A percentile compares a stretch with the other conserved stretches of the same genome.
Conservation (phyloP, 1,139 yeast species). For the Geotrichum fermentans region DNA sequence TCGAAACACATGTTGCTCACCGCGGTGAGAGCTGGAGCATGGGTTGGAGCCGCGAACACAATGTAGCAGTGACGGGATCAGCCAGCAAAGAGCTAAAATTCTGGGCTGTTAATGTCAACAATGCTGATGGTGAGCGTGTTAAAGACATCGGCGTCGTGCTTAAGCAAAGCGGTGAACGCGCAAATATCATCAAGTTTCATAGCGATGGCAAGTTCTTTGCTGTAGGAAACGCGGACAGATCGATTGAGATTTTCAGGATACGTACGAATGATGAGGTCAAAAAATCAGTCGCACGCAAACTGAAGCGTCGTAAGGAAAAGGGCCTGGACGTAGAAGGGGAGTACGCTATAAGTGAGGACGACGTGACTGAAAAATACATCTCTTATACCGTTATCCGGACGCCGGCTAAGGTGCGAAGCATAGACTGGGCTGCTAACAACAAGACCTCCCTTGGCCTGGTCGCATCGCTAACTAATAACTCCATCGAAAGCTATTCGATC, state of each 20-base stretch:
- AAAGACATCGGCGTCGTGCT: slow-evolving; percentile 62
- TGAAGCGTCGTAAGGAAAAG: slow-evolving; percentile 70
- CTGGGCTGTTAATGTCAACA: slow-evolving; percentile 62
- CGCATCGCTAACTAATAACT: slow-evolving; percentile 54
- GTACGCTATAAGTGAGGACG: slow-evolving; percentile 41
- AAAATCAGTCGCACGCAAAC: slow-evolving; percentile 73
- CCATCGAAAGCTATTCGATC: slow-evolving; percentile 63
- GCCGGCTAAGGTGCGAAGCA: slow-evolving; percentile 34
- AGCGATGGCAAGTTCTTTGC: slow-evolving; percentile 33
- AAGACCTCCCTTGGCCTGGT: slow-evolving; percentile 14
- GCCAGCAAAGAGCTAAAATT: slow-evolving; percentile 76
- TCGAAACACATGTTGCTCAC: slow-evolving; percentile 93
- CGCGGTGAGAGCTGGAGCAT: slow-evolving; percentile 90
- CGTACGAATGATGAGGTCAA: slow-evolving; percentile 74
- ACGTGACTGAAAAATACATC: slow-evolving; percentile 31
- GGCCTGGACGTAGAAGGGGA: slow-evolving; percentile 61
- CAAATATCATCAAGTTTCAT: slow-evolving; percentile 56
- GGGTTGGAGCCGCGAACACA: slow-evolving; percentile 36
- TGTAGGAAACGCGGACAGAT: slow-evolving; percentile 72
- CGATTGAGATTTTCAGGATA: slow-evolving; percentile 75
- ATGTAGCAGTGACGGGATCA: slow-evolving; percentile 60
- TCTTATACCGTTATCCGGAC: slow-evolving; percentile 35
- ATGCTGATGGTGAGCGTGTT: slow-evolving; percentile 52
- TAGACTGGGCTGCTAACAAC: slow-evolving; percentile 34
- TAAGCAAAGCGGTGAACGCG: slow-evolving; percentile 75